Base-by-base conservation (phyloP, 2,329 filamentous ascomycete genomes). In the Penicillium sp. region DNA sequence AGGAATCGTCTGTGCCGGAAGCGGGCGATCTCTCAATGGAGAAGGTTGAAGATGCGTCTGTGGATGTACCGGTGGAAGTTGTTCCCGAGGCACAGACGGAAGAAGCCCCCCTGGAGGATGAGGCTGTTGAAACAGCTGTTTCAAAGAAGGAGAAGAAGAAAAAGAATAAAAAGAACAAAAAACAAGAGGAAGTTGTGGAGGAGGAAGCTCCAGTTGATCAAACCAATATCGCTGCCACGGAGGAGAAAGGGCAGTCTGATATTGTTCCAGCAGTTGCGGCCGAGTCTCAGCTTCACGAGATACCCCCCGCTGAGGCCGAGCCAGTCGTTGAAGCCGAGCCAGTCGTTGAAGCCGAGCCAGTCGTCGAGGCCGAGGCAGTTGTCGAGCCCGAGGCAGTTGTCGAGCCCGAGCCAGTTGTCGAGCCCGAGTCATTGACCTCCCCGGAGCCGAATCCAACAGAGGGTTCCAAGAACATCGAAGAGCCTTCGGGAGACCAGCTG, bases 81-180 rank as follows among this genome's bases (percentile, higher is more conserved):
- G 29, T 42, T 8, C 32, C 22, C 21, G 57, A 46, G 42, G 39
- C 29, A 34, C 39, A 50, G 34, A 40, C 22, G 39, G 48, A 44
- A 22, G 50, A 45, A 24, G 50, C 50, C 11, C 29, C n/a, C 9
- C 9, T 43, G 45, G 46, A 45, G 27, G 53, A 55, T n/a, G 55
- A 65, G 34, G 40, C 48, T 8, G 8, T 36, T 10, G 46, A 60
- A 42, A 38, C 48, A 3, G 16, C 31, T n/a, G 46, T 51, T 40
- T 58, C 54, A 18, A 56, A 57, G 53, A 64, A 59, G 43, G 57
- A 61, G 44, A 67, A 60, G 44, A 62, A 66, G 42, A 59, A 63
- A 32, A 58, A 64, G 24, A 64, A 65, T 41, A 63, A 62, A 45
- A 58, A 63, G 31, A 57, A 61, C 24, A 48, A 55, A 21, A 54